A percentile compares a stretch with the other conserved stretches of the same genome.
Evolutionary conservation across 192 early-diverging fungal species (phyloP).

Genomic region (Backusella mclennaniae): DNA sequence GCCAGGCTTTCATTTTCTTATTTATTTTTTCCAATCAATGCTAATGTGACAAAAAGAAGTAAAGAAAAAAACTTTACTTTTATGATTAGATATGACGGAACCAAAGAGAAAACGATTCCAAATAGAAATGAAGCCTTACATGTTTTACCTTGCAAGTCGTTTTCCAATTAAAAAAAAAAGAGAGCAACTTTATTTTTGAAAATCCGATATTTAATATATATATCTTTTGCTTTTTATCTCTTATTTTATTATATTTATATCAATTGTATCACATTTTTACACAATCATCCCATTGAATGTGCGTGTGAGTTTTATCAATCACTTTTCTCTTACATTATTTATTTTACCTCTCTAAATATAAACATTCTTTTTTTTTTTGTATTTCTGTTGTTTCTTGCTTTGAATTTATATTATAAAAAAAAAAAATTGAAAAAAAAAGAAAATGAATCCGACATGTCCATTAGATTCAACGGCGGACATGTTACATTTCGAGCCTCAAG

Average conservation of each 20-base stretch:
- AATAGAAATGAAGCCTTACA: neutral
- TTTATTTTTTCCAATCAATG: too few species aligned
- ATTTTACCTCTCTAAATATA: neutral
- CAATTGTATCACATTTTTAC: neutral
- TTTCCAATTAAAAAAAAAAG: neutral
- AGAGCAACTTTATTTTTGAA: neutral
- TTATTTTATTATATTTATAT: neutral
- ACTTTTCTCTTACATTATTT: neutral
- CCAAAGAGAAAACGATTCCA: neutral
- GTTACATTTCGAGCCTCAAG: conserved; percentile 24
- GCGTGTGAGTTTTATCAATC: neutral
- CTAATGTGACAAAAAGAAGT: neutral
- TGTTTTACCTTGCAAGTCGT: neutral
- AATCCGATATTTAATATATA: neutral
- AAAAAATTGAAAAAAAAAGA: neutral
- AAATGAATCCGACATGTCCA: conserved; percentile 1
- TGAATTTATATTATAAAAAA: neutral
- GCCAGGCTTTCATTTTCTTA: too few species aligned
- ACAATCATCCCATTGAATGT: neutral
- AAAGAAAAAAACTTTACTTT: neutral
- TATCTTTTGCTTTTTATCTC: neutral
- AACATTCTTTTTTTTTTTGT: neutral
- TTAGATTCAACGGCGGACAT: neutral
- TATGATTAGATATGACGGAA: neutral
- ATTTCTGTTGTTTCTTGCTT: neutral